Evolutionary conservation across 2,329 filamentous ascomycete genomes (phyloP).

Genomic region (Penicillium sp.): DNA sequence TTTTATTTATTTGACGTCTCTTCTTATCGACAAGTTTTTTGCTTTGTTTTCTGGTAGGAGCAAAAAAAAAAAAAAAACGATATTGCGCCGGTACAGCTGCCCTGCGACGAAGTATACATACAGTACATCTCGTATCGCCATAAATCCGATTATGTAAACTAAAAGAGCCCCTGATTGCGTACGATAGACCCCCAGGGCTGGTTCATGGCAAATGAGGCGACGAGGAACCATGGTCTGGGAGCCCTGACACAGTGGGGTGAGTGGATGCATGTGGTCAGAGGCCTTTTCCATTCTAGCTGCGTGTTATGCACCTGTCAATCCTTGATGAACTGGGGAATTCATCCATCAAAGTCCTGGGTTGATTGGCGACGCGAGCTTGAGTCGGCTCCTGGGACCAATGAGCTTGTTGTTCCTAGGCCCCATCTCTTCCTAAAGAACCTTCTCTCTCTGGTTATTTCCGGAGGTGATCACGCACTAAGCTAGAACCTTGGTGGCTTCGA

Average conservation of each 20-base stretch:
- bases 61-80: too few species aligned
- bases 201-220: slow-evolving; percentile 29
- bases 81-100: too few species aligned
- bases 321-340: slow-evolving; percentile 31
- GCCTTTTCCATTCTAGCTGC: neutral
- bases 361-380: slow-evolving; percentile 27
- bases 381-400: slow-evolving; percentile 27
- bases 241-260: slow-evolving; percentile 28
- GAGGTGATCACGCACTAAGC: slow-evolving; percentile 20
- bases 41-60: too few species aligned
- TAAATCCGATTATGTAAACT: slow-evolving; percentile 17
- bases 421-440: slow-evolving; percentile 21
- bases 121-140: neutral
- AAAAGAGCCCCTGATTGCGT: slow-evolving; percentile 30
- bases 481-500: slow-evolving; percentile 3
- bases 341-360: slow-evolving; percentile 15
- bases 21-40: too few species aligned
- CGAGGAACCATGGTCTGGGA: slow-evolving; percentile 34
- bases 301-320: slow-evolving; percentile 27
- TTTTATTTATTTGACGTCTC: too few species aligned
- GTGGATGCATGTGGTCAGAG: slow-evolving; percentile 20
- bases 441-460: slow-evolving; percentile 24
- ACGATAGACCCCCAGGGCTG: slow-evolving; percentile 24
- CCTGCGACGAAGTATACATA: too few species aligned
- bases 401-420: slow-evolving; percentile 20